Percentiles rank a stretch among this genome's conserved stretches.
phyloP scores from a whole-genome alignment of 768 basidiomycete species.

The Mycena floridula region DNA sequence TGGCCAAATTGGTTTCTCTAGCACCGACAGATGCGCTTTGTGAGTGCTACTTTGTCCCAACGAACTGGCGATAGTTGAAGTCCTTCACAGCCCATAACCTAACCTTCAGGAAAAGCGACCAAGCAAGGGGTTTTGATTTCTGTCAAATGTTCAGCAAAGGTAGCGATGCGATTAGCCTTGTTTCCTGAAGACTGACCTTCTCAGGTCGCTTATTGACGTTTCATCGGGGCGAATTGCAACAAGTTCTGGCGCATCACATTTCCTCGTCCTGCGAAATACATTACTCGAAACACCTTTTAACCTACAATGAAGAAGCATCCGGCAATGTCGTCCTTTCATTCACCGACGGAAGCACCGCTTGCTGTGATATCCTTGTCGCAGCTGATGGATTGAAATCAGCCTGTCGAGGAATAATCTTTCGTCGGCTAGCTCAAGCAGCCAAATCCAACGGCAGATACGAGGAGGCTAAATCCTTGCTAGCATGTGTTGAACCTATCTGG shows the following conservation, averaged over 20 bases:
- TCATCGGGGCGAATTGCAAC: conserved; percentile 32
- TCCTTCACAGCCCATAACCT: conserved; percentile 1
- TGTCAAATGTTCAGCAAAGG: conserved; percentile 17
- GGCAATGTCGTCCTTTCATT: conserved; percentile 27
- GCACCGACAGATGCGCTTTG: conserved; percentile 18
- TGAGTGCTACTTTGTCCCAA: conserved; percentile 10
- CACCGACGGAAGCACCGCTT: conserved; percentile 25
- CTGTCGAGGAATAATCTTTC: conserved; percentile 21
- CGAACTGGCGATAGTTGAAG: no score
- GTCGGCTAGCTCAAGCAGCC: conserved; percentile 7
- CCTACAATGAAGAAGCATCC: conserved; percentile 20
- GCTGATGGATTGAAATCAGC: conserved; percentile 37
- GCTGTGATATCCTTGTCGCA: conserved; percentile 35
- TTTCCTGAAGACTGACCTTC: not conserved
- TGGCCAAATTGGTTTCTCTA: conserved; percentile 14
- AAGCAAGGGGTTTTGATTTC: conserved; percentile 22
- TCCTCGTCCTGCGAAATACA: conserved; percentile 21
- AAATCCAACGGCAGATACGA: conserved; percentile 1
- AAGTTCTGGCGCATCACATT: conserved; percentile 23
- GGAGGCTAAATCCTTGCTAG: conserved; percentile 12
- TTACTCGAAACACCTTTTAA: conserved; percentile 26
- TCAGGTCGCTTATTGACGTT: conserved; percentile 23
- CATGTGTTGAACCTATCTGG: conserved; percentile 24
- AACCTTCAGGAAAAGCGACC: conserved; percentile 26
- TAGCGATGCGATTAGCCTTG: conserved; percentile 4